Evolutionary conservation across 2,329 filamentous ascomycete species (phyloP).

Genomic region (Stylonectria norvegica): DNA sequence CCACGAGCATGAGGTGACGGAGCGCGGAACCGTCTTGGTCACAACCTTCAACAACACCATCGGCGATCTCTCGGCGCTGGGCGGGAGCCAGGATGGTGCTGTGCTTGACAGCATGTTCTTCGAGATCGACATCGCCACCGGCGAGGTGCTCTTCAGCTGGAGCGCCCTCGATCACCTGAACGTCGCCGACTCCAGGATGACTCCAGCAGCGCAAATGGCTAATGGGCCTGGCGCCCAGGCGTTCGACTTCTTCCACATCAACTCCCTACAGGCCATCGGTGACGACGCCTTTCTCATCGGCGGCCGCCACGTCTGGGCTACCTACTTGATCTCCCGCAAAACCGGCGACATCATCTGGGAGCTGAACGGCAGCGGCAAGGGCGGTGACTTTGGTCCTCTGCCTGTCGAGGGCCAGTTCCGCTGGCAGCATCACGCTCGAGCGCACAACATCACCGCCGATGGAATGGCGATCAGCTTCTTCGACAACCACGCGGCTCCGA

Average conservation of each 20-base stretch:
- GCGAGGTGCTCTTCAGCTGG: slow-evolving; percentile 40
- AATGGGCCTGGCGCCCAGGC: slow-evolving; percentile 10
- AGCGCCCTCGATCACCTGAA: slow-evolving; percentile 34
- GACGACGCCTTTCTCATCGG: slow-evolving; percentile 21
- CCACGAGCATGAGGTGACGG: slow-evolving; percentile 22
- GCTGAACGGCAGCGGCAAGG: slow-evolving; percentile 22
- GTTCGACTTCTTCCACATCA: slow-evolving; percentile 27
- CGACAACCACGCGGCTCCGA: slow-evolving; percentile 38
- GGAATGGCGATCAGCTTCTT: slow-evolving; percentile 31
- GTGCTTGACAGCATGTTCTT: slow-evolving; percentile 35
- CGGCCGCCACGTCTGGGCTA: slow-evolving; percentile 21
- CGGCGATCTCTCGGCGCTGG: slow-evolving; percentile 14
- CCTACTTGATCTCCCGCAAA: slow-evolving; percentile 18
- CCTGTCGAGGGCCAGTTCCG: slow-evolving; percentile 29
- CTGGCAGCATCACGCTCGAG: slow-evolving; percentile 36
- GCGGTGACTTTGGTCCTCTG: slow-evolving; percentile 21
- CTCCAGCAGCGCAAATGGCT: slow-evolving; percentile 8
- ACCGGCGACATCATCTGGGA: slow-evolving; percentile 23
- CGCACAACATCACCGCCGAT: slow-evolving; percentile 17
- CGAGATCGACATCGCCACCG: slow-evolving; percentile 40
- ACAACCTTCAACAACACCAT: slow-evolving; percentile 23
- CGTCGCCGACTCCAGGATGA: slow-evolving; percentile 12
- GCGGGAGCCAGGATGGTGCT: slow-evolving; percentile 15
- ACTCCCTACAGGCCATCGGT: slow-evolving; percentile 21
- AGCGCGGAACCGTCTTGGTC: slow-evolving; percentile 21